Evolutionary conservation across 371 early-diverging fungal genomes (phyloP), one percentile per base, ranked within the genome.

Genomic region (Encephalitozoon romaleae): DNA sequence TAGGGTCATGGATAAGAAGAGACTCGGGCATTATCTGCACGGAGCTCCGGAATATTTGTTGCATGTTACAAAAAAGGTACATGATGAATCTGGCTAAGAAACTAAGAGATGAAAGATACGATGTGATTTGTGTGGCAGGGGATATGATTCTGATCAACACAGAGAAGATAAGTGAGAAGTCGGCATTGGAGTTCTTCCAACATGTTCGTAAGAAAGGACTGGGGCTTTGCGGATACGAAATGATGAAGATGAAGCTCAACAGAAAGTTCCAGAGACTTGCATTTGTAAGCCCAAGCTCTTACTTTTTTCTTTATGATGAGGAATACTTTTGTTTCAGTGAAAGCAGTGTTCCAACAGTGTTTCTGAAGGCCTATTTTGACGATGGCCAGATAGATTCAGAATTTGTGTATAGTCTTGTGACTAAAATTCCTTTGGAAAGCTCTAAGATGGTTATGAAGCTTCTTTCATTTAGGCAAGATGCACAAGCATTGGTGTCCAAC

Each of bases 61-160:
- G 49, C 26, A 23, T 82, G 32, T 34, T 79, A 28, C 73, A 82
- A 18, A 65, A 77, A 67, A 74, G 70, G 67, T 79, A 64, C 68
- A 18, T 79, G 38, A 64, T 78, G 18, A 34, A 59, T 9, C 39
- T 82, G 9, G 59, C 73, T 9, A 25, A 38, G 12, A 52, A 45
- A 9, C 51, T 82, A 6, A 70, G 45, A 47, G 70, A 74, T 25
- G 15, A 73, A 15, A 65, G 67, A 39, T 45, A 47, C 63, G 72
- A 73, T 4, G 76, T 80, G n/a, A 23, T 82, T 45, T 55, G 26
- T 32, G 55, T 74, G n/a, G 70, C 28, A 15, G 64, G 51, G 21
- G 71, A 82, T 11, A 64, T 80, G 25, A 38, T 80, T 8, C 42
- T 66, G 15, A 55, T 82, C 12, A 51, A 71, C 9, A 76, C 70